Conservation (phyloP, 768 basidiomycete species). For the Hericium coralloides region DNA sequence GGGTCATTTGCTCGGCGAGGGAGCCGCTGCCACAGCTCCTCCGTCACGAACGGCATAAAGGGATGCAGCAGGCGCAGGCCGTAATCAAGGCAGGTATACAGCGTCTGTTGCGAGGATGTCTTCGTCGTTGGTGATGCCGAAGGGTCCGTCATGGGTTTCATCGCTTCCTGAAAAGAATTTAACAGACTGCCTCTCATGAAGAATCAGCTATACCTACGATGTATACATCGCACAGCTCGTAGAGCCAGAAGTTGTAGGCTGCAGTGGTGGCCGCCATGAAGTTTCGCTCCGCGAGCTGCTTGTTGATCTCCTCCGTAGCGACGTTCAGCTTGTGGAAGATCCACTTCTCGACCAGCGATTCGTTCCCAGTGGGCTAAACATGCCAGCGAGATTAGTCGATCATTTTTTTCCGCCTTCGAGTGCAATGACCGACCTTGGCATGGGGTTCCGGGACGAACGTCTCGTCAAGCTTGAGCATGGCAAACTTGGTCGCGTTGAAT, state of each 20-base stretch:
- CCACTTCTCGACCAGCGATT: slow-evolving; percentile 92
- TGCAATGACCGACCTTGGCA: slow-evolving; percentile 43
- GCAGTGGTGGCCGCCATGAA: slow-evolving; percentile 88
- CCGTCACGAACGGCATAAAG: slow-evolving; percentile 99
- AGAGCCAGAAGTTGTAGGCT: slow-evolving; percentile 92
- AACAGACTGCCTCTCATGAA: neutral
- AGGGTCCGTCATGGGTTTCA: slow-evolving; percentile 95
- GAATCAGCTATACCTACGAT: slow-evolving; percentile 48
- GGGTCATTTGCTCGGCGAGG: slow-evolving; percentile 77
- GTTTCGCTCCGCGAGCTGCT: slow-evolving; percentile 66
- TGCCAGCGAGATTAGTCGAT: too few relatives aligned
- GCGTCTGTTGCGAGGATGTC: slow-evolving; percentile 86
- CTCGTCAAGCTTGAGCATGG: slow-evolving; percentile 93
- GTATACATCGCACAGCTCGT: slow-evolving; percentile 98
- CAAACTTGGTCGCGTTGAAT: slow-evolving; percentile 98
- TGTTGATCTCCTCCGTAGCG: slow-evolving; percentile 71
- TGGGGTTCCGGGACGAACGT: slow-evolving; percentile 67
- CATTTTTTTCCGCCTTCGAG: too few relatives aligned
- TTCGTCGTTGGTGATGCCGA: slow-evolving; percentile 51
- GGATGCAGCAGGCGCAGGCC: slow-evolving; percentile 90
- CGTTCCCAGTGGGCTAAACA: slow-evolving; percentile 73
- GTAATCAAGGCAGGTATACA: slow-evolving; percentile 89
- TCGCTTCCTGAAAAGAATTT: slow-evolving; percentile 69
- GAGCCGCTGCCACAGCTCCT: slow-evolving; percentile 96
- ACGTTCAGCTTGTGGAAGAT: slow-evolving; percentile 89